Percentiles rank a stretch among this genome's conserved stretches.
Evolutionary conservation across 1,139 yeast species (phyloP).

Genomic region (Debaryomyces fabryi): DNA sequence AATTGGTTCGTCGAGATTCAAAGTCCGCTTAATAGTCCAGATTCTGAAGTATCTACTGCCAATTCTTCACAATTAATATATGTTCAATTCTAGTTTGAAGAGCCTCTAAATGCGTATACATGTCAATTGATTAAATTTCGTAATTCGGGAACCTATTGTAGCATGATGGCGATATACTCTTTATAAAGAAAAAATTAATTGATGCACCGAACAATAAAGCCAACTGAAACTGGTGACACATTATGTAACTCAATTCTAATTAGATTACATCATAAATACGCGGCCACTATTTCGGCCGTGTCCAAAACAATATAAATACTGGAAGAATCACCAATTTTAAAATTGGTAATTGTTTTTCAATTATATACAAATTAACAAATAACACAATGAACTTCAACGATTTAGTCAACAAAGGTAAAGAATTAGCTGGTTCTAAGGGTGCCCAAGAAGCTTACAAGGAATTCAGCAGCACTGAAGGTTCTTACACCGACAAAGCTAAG

Average conservation of each 20-base stretch:
- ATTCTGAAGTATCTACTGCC: background rate
- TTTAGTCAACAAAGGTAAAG: conserved; percentile 43
- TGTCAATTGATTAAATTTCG: background rate
- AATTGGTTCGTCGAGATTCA: no score
- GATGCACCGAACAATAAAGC: background rate
- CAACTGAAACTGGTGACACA: background rate
- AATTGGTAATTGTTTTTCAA: background rate
- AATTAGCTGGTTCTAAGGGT: conserved; percentile 27
- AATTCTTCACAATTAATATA: background rate
- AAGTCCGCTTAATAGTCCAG: no score
- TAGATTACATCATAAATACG: conserved; percentile 3
- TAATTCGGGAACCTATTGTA: background rate
- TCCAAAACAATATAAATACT: background rate
- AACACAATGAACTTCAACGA: conserved; percentile 30
- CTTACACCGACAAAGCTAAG: conserved; percentile 36
- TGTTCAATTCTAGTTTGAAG: background rate
- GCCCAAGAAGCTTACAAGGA: conserved; percentile 38
- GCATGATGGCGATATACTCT: background rate
- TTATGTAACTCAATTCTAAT: background rate
- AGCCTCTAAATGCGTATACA: background rate
- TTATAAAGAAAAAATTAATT: background rate
- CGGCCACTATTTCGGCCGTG: background rate
- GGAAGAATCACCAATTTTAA: background rate
- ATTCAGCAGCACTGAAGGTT: conserved; percentile 33
- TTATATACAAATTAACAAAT: background rate